These are phyloP conservation scores for Sclerotinia trifoliorum DNA, from an alignment of 2,329 filamentous ascomycete genomes.

Conservation along the genomic window DNA sequence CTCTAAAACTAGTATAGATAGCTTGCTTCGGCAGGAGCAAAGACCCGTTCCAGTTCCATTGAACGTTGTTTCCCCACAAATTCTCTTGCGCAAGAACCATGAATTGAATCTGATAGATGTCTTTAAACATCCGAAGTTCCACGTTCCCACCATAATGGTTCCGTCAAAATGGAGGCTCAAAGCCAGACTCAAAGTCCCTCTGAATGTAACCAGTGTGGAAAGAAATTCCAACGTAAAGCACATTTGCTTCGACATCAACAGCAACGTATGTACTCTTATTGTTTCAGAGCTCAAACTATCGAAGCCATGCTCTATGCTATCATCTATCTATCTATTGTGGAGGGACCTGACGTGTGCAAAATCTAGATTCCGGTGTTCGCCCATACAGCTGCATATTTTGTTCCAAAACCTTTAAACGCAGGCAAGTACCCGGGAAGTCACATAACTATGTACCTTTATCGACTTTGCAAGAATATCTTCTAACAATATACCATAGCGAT, in stretches of 20 bases:
- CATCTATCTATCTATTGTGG: background rate
- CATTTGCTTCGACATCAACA: constrained; percentile 40
- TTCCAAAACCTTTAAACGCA: constrained; percentile 41
- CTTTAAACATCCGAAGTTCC: constrained; percentile 19
- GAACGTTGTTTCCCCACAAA: constrained; percentile 18
- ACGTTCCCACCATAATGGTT: constrained; percentile 31
- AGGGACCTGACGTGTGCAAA: constrained; percentile 23
- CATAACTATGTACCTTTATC: background rate
- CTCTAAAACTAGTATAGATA: background rate
- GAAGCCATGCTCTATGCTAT: background rate
- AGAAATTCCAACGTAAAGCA: constrained; percentile 40
- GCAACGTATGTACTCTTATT: constrained; percentile 35
- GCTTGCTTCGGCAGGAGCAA: constrained; percentile 16
- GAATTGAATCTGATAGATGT: background rate
- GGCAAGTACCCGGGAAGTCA: constrained; percentile 27
- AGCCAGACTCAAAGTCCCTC: constrained; percentile 40
- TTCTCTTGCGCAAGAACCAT: constrained; percentile 8
- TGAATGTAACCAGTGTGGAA: constrained; percentile 39
- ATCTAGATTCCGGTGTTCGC: constrained; percentile 37
- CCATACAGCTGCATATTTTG: constrained; percentile 41
- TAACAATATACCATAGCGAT: constrained; percentile 32
- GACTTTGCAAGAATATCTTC: background rate
- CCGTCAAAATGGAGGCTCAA: constrained; percentile 39
- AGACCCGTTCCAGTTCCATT: background rate
- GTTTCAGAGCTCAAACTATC: background rate